Evolutionary conservation across 2,329 filamentous ascomycete genomes (phyloP), one percentile per base, ranked within the genome.

Genomic region (Apiospora marii): DNA sequence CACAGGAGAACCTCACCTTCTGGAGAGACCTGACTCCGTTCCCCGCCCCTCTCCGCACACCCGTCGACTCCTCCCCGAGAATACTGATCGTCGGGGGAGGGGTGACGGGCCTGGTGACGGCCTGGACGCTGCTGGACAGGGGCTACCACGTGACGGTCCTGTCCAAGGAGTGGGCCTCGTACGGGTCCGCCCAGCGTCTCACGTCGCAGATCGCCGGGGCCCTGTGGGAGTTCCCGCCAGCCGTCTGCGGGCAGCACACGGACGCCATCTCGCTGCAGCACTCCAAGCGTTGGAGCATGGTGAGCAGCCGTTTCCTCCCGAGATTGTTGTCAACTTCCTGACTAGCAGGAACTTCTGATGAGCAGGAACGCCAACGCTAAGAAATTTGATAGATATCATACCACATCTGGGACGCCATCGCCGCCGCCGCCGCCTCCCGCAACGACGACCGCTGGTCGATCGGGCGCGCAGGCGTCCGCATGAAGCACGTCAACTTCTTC

Each of bases 121-220:
- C 84, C 1, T 87, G 85, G 85, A 76, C 81, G 13, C 79, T 86
- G 13, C 78, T 86, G 0, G 85, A 86, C 71, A 78, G 79, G 27
- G 84, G 85, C 6, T 85, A 84, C 76, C 80, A 78, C 44, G 84
- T 86, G 71, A 86, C 84, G 4, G 80, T 86, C 19, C 14, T 51
- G 24, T 24, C 68, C n/a, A 69, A 69, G 68, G 68, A 49, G 16
- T 69, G 68, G 68, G 68, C 68, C 22, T 69, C 68, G 13, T 51
- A 48, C 22, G 68, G 68, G 5, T 2, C n/a, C 19, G n/a, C 61
- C 0, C 76, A 82, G 44, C 84, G 84, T 10, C 74, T 86, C 37
- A 86, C 84, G 1, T 85, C 84, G 0, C 84, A 86, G 74, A 84
- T 86, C 69, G 84, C 84, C 0, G 85, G 84, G 14, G 84, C 85